Conservation (phyloP, 2,329 filamentous ascomycete species). For the Chalaropsis thielavioides region DNA sequence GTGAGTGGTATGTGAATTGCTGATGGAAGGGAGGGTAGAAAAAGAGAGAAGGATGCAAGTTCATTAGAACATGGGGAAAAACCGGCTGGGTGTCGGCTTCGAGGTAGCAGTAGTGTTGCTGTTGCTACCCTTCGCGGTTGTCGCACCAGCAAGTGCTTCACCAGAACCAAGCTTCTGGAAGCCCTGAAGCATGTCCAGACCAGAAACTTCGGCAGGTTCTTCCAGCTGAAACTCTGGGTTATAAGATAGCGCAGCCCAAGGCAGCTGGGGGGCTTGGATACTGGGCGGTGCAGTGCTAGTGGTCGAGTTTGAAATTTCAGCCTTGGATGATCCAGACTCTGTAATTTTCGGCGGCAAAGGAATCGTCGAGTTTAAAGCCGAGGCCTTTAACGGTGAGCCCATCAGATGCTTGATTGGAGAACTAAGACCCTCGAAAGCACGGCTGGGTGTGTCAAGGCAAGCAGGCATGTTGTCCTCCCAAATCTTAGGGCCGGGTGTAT, state of each 20-base stretch:
- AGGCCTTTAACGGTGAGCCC: slow-evolving; percentile 17
- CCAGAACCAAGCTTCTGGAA: slow-evolving; percentile 55
- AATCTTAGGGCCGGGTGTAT: slow-evolving; percentile 12
- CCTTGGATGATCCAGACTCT: slow-evolving; percentile 11
- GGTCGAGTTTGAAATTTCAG: background rate
- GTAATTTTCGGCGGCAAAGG: slow-evolving; percentile 9
- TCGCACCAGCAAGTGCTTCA: slow-evolving; percentile 26
- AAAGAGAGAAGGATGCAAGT: background rate
- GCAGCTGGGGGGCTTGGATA: slow-evolving; percentile 27
- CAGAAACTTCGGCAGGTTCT: slow-evolving; percentile 37
- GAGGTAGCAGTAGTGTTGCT: slow-evolving; percentile 21
- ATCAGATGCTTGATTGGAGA: slow-evolving; percentile 39
- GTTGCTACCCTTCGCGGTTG: slow-evolving; percentile 20
- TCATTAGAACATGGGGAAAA: slow-evolving; percentile 15
- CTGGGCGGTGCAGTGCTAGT: slow-evolving; percentile 24
- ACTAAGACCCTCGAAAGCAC: slow-evolving; percentile 26
- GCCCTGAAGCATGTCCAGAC: slow-evolving; percentile 58
- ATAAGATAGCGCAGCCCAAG: slow-evolving; percentile 27
- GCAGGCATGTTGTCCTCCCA: slow-evolving; percentile 15
- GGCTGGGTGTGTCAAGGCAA: slow-evolving; percentile 14
- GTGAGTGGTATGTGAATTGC: slow-evolving; percentile 24
- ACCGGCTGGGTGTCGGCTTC: slow-evolving; percentile 24
- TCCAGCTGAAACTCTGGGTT: slow-evolving; percentile 29
- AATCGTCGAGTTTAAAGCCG: slow-evolving; percentile 14
- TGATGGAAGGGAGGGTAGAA: background rate